Evolutionary conservation across 345 rosid genomes (phyloP).

Genomic region (Erysimum cheiranthoides): DNA sequence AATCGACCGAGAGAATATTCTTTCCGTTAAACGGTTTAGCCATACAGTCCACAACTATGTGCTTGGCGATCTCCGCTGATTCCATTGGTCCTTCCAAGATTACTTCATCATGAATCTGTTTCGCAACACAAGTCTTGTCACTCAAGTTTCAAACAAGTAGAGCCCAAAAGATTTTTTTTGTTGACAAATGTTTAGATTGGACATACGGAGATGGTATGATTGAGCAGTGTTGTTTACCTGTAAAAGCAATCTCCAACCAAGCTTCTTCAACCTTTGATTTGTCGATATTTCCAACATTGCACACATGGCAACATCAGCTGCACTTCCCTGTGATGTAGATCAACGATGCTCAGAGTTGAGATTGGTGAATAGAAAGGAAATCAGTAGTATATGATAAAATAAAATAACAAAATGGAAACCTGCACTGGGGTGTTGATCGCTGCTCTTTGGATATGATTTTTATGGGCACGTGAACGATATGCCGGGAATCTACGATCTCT

Average conservation of each 20-base stretch:
- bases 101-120: slow-evolving; percentile 96
- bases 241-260: slow-evolving; percentile 91
- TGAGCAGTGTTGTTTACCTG: slow-evolving; percentile 59
- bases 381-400: background rate
- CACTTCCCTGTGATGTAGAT: slow-evolving; percentile 75
- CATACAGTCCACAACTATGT: slow-evolving; percentile 89
- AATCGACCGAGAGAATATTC: slow-evolving; percentile 79
- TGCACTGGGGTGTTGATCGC: slow-evolving; percentile 97
- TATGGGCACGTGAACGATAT: slow-evolving; percentile 50
- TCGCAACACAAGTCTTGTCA: slow-evolving; percentile 3
- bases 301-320: slow-evolving; percentile 98
- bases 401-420: slow-evolving; percentile 48
- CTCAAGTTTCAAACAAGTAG: background rate
- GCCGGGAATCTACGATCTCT: slow-evolving; percentile 76
- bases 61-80: slow-evolving; percentile 83
- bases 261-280: slow-evolving; percentile 62
- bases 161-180: background rate
- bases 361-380: slow-evolving; percentile 1
- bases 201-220: too few species aligned
- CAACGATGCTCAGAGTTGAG: slow-evolving; percentile 18
- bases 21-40: slow-evolving; percentile 75
- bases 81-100: slow-evolving; percentile 95
- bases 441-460: slow-evolving; percentile 76
- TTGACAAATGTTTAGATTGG: too few species aligned
- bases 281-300: slow-evolving; percentile 89